Base-by-base conservation (phyloP, 2,329 filamentous ascomycete species). In the Ascocoryne sarcoides region DNA sequence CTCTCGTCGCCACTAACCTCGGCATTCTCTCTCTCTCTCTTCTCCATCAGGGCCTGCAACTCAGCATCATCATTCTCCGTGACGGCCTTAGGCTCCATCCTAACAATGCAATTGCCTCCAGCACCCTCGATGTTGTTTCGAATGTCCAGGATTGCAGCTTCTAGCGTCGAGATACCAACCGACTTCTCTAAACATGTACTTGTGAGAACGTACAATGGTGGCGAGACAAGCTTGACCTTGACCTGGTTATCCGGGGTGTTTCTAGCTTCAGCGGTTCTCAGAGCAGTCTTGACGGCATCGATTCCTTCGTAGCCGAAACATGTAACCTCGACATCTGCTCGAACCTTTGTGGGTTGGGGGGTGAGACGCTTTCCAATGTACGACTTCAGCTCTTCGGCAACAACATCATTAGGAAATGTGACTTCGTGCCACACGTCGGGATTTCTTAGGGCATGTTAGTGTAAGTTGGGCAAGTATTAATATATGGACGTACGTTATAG, bases 41-140 rank as follows among this genome's bases (percentile, higher is more conserved):
- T 95, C 75, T 96, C 92, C 92, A 98, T 98, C 51, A 98, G 76
- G 38, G 90, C 92, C 65, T 95, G 88, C 51, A 98, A 73, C 66
- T 95, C 89, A 18, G 90, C 92, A 60, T 98, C 92, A 58, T 98
- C 93, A 64, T 88, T 93, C 74, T 96, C 93, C 1, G 92, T 98
- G 47, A 98, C 92, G 4, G 93, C 92, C 79, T 96, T 96, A 53
- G 92, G 92, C 58, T 92, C 89, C 92, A 98, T 98, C 79, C 93
- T 95, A 55, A 95, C 83, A 32, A 82, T 75, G 59, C 90, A 83
- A 60, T 78, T 79, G 46, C 92, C 92, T 39, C 84, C 84, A 1
- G 84, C 76, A 33, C 65, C 71, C 60, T 80, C 77, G 61, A 98
- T 98, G 63, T 75, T 88, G 59, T 69, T 75, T 56, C 83, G 76